These are phyloP conservation scores for Hyphodiscus sp. DNA, from an alignment of 2,329 filamentous ascomycete genomes.

Conservation along the genomic window DNA sequence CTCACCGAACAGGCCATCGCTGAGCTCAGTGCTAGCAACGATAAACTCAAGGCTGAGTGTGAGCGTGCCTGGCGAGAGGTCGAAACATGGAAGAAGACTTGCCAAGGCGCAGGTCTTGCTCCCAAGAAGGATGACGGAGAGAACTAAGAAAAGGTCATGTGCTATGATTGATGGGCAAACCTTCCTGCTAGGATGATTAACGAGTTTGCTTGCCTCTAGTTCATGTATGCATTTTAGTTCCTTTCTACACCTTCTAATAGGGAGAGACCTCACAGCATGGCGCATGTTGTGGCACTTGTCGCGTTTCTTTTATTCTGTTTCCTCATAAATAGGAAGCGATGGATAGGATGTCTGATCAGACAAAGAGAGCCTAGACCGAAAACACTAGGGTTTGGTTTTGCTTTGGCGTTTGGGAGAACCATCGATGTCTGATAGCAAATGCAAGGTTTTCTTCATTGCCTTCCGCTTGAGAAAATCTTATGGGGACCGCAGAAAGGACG, in stretches of 20 bases:
- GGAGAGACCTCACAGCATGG: background rate
- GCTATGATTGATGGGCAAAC: slow-evolving; percentile 22
- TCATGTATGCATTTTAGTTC: slow-evolving; percentile 25
- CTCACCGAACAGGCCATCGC: slow-evolving; percentile 83
- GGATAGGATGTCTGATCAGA: slow-evolving; percentile 1
- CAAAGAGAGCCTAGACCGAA: background rate
- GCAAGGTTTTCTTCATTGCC: background rate
- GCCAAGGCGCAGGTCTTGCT: slow-evolving; percentile 52
- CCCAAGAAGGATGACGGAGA: slow-evolving; percentile 38
- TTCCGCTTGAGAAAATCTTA: background rate
- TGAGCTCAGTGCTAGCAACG: slow-evolving; percentile 80
- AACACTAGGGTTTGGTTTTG: background rate
- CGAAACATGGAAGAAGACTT: slow-evolving; percentile 70
- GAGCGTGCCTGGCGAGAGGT: slow-evolving; percentile 72
- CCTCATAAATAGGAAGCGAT: background rate
- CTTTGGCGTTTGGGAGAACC: background rate
- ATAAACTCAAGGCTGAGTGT: slow-evolving; percentile 77
- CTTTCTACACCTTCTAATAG: slow-evolving; percentile 8
- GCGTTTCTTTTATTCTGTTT: slow-evolving; percentile 3
- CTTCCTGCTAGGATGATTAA: slow-evolving; percentile 25
- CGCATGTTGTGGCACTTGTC: background rate
- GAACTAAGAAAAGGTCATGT: slow-evolving; percentile 19
- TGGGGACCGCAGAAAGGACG: background rate
- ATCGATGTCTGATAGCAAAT: background rate
- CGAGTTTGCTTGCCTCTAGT: slow-evolving; percentile 21